phyloP scores from a whole-genome alignment of 2,329 filamentous ascomycete species.

The Setomelanomma holmii region DNA sequence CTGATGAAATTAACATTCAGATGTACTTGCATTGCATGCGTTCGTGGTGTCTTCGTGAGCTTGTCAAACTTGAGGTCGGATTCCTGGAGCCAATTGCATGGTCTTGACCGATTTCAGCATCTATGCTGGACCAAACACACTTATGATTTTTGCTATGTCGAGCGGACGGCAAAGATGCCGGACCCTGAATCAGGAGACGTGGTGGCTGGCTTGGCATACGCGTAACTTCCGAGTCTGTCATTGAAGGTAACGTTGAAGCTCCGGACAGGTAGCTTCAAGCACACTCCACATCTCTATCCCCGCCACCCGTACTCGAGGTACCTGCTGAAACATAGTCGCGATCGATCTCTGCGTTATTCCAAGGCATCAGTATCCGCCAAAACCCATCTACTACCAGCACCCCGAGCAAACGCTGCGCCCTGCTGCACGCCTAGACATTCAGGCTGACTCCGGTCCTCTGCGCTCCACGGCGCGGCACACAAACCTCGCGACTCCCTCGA shows the following conservation, averaged over 20 bases:
- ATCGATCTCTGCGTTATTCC: not conserved
- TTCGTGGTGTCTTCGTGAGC: too few relatives aligned
- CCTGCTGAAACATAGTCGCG: not conserved
- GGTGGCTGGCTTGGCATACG: slow-evolving; percentile 25
- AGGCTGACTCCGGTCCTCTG: slow-evolving; percentile 15
- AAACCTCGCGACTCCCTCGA: not conserved
- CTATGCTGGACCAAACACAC: too few relatives aligned
- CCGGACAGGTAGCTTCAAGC: slow-evolving; percentile 34
- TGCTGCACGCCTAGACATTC: slow-evolving; percentile 16
- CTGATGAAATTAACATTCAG: not conserved
- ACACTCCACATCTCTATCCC: slow-evolving; percentile 27
- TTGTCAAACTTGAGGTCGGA: too few relatives aligned
- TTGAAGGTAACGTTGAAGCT: slow-evolving; percentile 25
- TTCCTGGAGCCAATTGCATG: too few relatives aligned
- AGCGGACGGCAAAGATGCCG: not conserved
- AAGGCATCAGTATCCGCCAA: slow-evolving; percentile 1
- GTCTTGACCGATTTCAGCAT: too few relatives aligned
- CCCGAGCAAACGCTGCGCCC: slow-evolving; percentile 9
- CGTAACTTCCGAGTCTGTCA: slow-evolving; percentile 22
- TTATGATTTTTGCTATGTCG: too few relatives aligned
- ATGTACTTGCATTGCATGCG: not conserved
- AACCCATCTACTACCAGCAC: not conserved
- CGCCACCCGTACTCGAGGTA: slow-evolving; percentile 3
- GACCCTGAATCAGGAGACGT: slow-evolving; percentile 1
- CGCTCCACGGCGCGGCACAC: slow-evolving; percentile 6